A percentile compares a stretch with the other conserved stretches of the same genome.
These are phyloP conservation scores for Verticillium dahliae DNA, from an alignment of 2,329 filamentous ascomycete species.

Conservation along the genomic window DNA sequence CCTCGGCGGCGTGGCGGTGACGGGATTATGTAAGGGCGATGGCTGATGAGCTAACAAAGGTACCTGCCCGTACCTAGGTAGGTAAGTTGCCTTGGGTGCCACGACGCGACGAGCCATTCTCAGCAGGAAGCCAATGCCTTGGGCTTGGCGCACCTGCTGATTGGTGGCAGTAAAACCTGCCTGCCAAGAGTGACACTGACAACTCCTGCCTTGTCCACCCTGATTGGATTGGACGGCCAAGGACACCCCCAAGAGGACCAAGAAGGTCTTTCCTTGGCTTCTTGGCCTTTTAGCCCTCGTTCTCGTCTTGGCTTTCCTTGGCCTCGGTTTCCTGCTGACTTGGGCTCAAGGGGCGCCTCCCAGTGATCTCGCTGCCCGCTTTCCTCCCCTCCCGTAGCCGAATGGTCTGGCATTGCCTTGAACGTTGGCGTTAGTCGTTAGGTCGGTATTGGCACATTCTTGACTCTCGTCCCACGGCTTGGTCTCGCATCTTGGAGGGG, in stretches of 20 bases:
- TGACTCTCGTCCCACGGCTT: neutral
- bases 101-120: neutral
- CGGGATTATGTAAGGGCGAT: neutral
- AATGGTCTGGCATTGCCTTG: neutral
- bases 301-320: neutral
- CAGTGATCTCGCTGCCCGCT: neutral
- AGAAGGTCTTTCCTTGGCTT: neutral
- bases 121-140: neutral
- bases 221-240: neutral
- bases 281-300: neutral
- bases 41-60: too few relatives aligned
- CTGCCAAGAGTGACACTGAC: neutral
- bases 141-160: neutral
- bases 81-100: too few relatives aligned
- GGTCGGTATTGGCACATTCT: neutral
- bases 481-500: neutral
- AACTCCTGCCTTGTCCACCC: neutral
- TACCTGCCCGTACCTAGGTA: too few relatives aligned
- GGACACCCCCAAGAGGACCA: neutral
- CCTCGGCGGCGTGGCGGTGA: too few relatives aligned
- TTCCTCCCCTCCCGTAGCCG: neutral
- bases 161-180: neutral
- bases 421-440: neutral
- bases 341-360: neutral
- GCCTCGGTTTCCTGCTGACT: neutral